Percentiles rank a stretch among this genome's conserved stretches.
Evolutionary conservation across 768 basidiomycete genomes (phyloP).

Genomic region (Dacryopinax spathularia): DNA sequence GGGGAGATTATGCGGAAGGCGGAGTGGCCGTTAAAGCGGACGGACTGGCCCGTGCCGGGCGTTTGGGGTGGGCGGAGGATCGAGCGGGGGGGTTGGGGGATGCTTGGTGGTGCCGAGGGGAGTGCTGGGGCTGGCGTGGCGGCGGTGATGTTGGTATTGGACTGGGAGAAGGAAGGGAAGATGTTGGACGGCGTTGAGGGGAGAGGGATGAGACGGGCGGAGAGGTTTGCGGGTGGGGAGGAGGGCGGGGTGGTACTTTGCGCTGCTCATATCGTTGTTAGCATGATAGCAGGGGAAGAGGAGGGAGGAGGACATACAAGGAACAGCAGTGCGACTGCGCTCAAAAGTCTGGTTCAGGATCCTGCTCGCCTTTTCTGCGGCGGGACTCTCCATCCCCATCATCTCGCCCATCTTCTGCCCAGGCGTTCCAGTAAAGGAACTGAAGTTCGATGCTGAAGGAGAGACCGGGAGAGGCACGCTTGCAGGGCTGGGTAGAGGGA

Average conservation of each 20-base stretch:
- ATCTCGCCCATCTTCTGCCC: neutral
- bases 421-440: neutral
- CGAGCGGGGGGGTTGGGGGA: slow-evolving; percentile 32
- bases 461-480: neutral
- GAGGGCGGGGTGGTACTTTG: neutral
- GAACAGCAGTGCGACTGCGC: neutral
- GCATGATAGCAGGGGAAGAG: too few relatives aligned
- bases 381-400: neutral
- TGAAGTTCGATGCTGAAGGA: neutral
- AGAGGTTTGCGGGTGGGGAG: neutral
- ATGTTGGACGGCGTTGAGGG: neutral
- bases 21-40: slow-evolving; percentile 61
- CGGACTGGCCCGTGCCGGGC: slow-evolving; percentile 64
- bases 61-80: slow-evolving; percentile 58
- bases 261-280: neutral
- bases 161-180: neutral
- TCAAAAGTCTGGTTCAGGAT: neutral
- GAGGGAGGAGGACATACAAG: neutral
- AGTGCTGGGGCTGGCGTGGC: too few relatives aligned
- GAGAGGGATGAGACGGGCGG: neutral
- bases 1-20: slow-evolving; percentile 52
- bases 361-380: neutral
- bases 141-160: too few relatives aligned
- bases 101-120: too few relatives aligned
- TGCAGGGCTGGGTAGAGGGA: too few relatives aligned